phyloP scores from a whole-genome alignment of 768 basidiomycete genomes.

The Paxillus involutus region DNA sequence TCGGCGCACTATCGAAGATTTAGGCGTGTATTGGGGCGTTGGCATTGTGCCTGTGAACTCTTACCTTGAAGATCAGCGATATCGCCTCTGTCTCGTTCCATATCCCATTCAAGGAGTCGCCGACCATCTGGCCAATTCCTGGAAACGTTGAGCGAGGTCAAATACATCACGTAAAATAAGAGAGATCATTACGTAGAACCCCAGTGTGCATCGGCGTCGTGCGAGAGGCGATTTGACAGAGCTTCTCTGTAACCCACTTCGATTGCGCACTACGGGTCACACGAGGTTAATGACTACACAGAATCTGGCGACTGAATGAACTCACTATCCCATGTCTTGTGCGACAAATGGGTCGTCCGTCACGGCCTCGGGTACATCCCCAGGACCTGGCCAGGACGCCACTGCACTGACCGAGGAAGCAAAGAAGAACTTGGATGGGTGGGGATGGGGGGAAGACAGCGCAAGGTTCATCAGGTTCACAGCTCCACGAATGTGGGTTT shows the following conservation, averaged over 20 bases:
- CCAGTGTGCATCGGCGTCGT: conserved; percentile 20
- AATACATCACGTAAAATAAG: too few species aligned
- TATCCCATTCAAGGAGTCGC: conserved; percentile 46
- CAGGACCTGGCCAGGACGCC: conserved; percentile 19
- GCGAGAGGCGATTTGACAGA: conserved; percentile 43
- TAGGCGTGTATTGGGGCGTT: not conserved
- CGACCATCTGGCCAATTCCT: conserved; percentile 58
- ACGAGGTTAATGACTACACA: not conserved
- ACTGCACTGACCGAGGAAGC: conserved; percentile 46
- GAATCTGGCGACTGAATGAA: conserved; percentile 3
- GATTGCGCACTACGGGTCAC: conserved; percentile 22
- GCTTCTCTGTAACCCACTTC: conserved; percentile 57
- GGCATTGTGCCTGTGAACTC: not conserved
- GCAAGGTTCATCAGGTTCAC: conserved; percentile 51
- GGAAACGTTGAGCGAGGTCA: conserved; percentile 28
- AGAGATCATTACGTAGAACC: conserved; percentile 18
- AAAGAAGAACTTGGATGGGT: conserved; percentile 47
- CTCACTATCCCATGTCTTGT: conserved; percentile 35
- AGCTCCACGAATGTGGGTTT: conserved; percentile 48
- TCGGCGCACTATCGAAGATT: conserved; percentile 36
- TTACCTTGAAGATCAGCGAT: conserved; percentile 31
- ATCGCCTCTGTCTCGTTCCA: conserved; percentile 53
- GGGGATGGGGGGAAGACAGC: conserved; percentile 34
- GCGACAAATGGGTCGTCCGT: conserved; percentile 23
- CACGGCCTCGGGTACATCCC: conserved; percentile 21